A percentile compares a stretch with the other conserved stretches of the same genome.
phyloP scores from a whole-genome alignment of 768 basidiomycete genomes.

The Amanita thiersii region DNA sequence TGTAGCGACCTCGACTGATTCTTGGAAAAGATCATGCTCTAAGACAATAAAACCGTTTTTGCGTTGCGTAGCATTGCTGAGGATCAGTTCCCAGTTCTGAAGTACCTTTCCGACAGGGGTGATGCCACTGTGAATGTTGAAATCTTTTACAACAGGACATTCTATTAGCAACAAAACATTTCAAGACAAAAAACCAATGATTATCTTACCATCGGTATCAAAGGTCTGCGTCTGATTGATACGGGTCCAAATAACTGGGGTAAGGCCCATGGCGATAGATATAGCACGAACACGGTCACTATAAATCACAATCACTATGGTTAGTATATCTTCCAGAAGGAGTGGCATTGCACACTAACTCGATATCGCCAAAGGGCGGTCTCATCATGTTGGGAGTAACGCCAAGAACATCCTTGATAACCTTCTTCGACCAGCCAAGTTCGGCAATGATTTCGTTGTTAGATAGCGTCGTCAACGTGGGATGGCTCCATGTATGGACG shows the following conservation, averaged over 20 bases:
- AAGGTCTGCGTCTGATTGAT: conserved; percentile 53
- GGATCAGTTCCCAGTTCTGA: conserved; percentile 67
- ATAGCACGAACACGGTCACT: conserved; percentile 87
- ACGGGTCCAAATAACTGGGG: conserved; percentile 80
- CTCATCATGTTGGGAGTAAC: conserved; percentile 75
- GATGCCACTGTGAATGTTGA: conserved; percentile 65
- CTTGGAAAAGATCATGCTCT: conserved; percentile 81
- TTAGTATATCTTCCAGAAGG: neutral
- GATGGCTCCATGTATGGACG: conserved; percentile 65
- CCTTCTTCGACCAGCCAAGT: conserved; percentile 80
- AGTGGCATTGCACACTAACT: conserved; percentile 30
- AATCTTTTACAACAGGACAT: conserved; percentile 40
- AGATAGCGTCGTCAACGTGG: conserved; percentile 59
- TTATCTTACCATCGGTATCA: conserved; percentile 52
- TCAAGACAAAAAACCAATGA: neutral
- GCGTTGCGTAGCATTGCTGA: conserved; percentile 49
- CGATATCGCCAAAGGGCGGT: conserved; percentile 77
- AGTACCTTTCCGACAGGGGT: conserved; percentile 52
- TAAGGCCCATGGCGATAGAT: conserved; percentile 72
- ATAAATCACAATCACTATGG: conserved; percentile 12
- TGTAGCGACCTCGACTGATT: conserved; percentile 77
- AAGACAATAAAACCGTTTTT: conserved; percentile 83
- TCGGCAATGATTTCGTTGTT: conserved; percentile 84
- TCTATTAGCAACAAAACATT: conserved; percentile 1
- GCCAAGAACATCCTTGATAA: conserved; percentile 75